These are phyloP conservation scores for Alternaria sp. DNA, from an alignment of 2,329 filamentous ascomycete genomes.

Conservation along the genomic window DNA sequence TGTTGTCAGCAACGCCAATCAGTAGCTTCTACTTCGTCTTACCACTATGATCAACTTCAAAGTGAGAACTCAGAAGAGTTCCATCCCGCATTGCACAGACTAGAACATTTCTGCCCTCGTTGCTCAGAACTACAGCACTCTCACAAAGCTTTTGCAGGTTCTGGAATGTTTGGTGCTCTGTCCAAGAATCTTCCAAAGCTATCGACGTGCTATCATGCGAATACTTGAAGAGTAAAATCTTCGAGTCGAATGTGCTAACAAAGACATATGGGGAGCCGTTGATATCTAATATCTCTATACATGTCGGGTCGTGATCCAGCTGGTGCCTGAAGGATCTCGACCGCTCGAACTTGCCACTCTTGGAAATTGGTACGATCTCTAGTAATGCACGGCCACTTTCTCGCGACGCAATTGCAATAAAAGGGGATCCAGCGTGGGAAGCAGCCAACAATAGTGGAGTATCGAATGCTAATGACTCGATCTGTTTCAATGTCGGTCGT, in stretches of 20 bases:
- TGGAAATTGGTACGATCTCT: slow-evolving; percentile 26
- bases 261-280: slow-evolving; percentile 31
- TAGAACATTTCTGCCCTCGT: slow-evolving; percentile 22
- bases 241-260: slow-evolving; percentile 40
- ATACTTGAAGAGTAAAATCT: slow-evolving; percentile 31
- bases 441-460: slow-evolving; percentile 33
- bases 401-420: slow-evolving; percentile 32
- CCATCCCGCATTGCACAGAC: slow-evolving; percentile 51
- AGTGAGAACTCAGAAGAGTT: slow-evolving; percentile 26
- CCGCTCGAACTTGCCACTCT: slow-evolving; percentile 26
- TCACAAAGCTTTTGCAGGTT: slow-evolving; percentile 39
- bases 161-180: not conserved
- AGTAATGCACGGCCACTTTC: slow-evolving; percentile 32
- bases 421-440: slow-evolving; percentile 21
- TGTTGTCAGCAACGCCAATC: not conserved
- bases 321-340: slow-evolving; percentile 14
- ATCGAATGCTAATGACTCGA: slow-evolving; percentile 27
- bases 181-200: slow-evolving; percentile 22
- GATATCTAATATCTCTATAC: slow-evolving; percentile 42
- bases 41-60: slow-evolving; percentile 15
- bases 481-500: slow-evolving; percentile 24
- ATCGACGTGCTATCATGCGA: slow-evolving; percentile 9
- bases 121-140: slow-evolving; percentile 35
- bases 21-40: slow-evolving; percentile 5
- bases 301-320: slow-evolving; percentile 43